Evolutionary conservation across 306 rosid species (phyloP).

Genomic region (Cucumis melo): DNA sequence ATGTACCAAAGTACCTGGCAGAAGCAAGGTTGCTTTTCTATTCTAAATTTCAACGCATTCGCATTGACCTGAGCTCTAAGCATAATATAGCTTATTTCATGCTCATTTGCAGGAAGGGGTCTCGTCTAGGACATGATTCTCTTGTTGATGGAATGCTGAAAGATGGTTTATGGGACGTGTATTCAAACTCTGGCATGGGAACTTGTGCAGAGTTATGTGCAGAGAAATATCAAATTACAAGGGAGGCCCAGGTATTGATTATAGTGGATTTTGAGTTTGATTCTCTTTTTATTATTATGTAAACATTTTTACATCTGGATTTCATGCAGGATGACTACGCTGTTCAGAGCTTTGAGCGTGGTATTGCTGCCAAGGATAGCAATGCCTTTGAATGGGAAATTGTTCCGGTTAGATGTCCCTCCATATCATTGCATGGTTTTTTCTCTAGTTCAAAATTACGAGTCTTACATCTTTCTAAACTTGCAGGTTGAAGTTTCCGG

Average conservation of each 20-base stretch:
- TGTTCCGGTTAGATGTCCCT: constrained; percentile 38
- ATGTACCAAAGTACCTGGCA: constrained; percentile 75
- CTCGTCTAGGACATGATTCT: constrained; percentile 95
- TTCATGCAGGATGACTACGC: constrained; percentile 65
- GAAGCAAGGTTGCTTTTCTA: constrained; percentile 73
- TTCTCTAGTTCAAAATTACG: not conserved
- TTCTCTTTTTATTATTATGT: not conserved
- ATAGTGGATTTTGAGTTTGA: constrained; percentile 5
- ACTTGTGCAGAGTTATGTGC: constrained; percentile 91
- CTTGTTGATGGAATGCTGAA: constrained; percentile 95
- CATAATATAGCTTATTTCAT: constrained; percentile 15
- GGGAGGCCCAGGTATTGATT: constrained; percentile 68
- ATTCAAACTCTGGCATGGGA: constrained; percentile 82
- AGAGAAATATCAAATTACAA: constrained; percentile 63
- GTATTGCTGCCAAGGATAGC: constrained; percentile 73
- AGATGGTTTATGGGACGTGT: constrained; percentile 97
- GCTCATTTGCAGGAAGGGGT: constrained; percentile 78
- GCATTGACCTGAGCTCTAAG: constrained; percentile 4
- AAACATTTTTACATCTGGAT: constrained; percentile 13
- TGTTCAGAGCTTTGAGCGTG: constrained; percentile 84
- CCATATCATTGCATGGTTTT: not conserved
- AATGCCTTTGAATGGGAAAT: constrained; percentile 85
- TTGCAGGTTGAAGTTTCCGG: constrained; percentile 73
- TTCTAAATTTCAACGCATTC: not conserved
- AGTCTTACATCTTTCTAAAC: not conserved